Conservation (phyloP, 2,329 filamentous ascomycete species). For the Camillea tinctor region DNA sequence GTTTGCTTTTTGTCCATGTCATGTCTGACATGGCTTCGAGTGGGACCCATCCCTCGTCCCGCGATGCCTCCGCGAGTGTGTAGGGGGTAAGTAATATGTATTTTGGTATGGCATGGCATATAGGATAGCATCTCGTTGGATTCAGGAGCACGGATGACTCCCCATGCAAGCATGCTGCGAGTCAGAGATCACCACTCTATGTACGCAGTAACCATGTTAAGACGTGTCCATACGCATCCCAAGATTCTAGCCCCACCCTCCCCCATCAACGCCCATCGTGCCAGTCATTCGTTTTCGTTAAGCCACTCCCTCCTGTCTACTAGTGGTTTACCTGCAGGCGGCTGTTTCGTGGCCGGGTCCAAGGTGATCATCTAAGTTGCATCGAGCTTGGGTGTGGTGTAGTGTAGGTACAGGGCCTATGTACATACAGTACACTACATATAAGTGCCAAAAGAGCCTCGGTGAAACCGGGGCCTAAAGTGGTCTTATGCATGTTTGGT, state of each 20-base stretch:
- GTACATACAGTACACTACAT: too few relatives aligned
- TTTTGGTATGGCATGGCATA: neutral
- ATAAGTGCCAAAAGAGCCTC: slow-evolving; percentile 14
- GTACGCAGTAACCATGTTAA: slow-evolving; percentile 8
- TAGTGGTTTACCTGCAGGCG: slow-evolving; percentile 17
- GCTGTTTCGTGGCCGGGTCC: slow-evolving; percentile 15
- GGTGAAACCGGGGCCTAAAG: slow-evolving; percentile 23
- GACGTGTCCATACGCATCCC: neutral
- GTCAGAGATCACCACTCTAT: slow-evolving; percentile 24
- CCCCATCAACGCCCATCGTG: slow-evolving; percentile 3
- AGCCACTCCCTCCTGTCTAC: slow-evolving; percentile 7
- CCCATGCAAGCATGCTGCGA: slow-evolving; percentile 24
- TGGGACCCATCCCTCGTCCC: slow-evolving; percentile 16
- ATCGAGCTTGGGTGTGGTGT: slow-evolving; percentile 7
- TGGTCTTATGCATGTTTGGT: slow-evolving; percentile 16
- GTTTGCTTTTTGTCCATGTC: neutral
- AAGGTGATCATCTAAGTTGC: slow-evolving; percentile 11
- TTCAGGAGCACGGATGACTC: slow-evolving; percentile 17
- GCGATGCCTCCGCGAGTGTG: slow-evolving; percentile 7
- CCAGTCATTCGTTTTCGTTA: slow-evolving; percentile 13
- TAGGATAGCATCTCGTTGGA: slow-evolving; percentile 10
- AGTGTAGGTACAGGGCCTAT: neutral
- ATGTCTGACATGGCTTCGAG: slow-evolving; percentile 3
- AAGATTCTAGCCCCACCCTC: slow-evolving; percentile 2
- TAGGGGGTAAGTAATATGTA: neutral